Conservation (phyloP, 192 early-diverging fungal genomes). For the Coemansia furcata region DNA sequence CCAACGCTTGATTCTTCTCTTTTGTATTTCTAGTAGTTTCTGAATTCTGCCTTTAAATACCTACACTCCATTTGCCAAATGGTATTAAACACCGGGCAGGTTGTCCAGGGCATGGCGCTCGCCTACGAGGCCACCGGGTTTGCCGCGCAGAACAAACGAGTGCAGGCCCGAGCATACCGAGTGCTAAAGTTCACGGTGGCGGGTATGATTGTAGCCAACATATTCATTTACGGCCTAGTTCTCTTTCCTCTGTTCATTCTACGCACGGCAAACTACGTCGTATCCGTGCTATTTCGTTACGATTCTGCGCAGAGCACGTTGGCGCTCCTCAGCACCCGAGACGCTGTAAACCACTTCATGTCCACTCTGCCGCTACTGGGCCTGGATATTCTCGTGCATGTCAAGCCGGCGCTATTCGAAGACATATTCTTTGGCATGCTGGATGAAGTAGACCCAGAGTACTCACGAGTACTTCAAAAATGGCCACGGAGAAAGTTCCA, state of each 20-base stretch:
- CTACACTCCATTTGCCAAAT: conserved; percentile 1
- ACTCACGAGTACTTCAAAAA: conserved; percentile 23
- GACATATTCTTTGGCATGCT: conserved; percentile 46
- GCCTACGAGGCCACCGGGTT: conserved; percentile 39
- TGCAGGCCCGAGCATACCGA: conserved; percentile 29
- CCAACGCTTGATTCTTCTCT: background rate
- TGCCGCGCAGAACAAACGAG: conserved; percentile 29
- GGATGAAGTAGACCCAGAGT: conserved; percentile 38
- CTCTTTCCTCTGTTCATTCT: conserved; percentile 39
- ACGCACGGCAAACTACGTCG: conserved; percentile 17
- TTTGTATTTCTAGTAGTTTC: background rate
- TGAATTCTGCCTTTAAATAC: background rate
- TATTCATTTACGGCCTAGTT: conserved; percentile 18
- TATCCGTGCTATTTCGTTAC: conserved; percentile 28
- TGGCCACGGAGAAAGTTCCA: conserved; percentile 38
- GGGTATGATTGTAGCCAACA: conserved; percentile 28
- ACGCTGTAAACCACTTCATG: conserved; percentile 40
- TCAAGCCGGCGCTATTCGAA: conserved; percentile 23
- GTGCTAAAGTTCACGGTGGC: conserved; percentile 29
- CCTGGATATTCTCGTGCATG: conserved; percentile 38
- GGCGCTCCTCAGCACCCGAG: conserved; percentile 34
- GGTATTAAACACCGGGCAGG: conserved; percentile 23
- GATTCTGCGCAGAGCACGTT: conserved; percentile 29
- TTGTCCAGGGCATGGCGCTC: conserved; percentile 30
- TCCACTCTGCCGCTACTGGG: conserved; percentile 38